A percentile compares a stretch with the other conserved stretches of the same genome.
Evolutionary conservation across 2,329 filamentous ascomycete genomes (phyloP).

Genomic region (Cercospora nicotianae): DNA sequence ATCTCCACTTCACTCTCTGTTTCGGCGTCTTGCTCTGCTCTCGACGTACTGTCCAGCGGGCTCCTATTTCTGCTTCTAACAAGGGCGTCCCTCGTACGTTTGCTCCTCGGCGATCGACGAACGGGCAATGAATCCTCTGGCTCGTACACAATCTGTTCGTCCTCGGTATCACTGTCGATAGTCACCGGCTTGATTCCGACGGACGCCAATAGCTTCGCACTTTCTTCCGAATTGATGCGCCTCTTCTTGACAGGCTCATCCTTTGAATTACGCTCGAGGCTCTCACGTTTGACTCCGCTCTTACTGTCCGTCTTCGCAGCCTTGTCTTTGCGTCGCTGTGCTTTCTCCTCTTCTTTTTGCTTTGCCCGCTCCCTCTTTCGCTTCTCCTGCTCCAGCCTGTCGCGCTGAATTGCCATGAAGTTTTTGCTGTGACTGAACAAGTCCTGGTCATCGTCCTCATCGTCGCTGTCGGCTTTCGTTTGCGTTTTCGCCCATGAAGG

Average conservation of each 20-base stretch:
- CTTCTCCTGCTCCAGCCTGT: constrained; percentile 26
- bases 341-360: constrained; percentile 33
- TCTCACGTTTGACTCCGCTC: constrained; percentile 31
- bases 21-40: constrained; percentile 16
- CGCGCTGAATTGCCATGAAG: constrained; percentile 38
- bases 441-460: constrained; percentile 32
- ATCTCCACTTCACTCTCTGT: constrained; percentile 24
- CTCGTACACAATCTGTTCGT: constrained; percentile 14
- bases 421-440: constrained; percentile 48
- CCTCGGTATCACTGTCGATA: constrained; percentile 21
- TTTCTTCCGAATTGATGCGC: constrained; percentile 33
- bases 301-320: constrained; percentile 36
- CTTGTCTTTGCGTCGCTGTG: constrained; percentile 34
- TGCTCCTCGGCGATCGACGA: constrained; percentile 19
- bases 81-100: constrained; percentile 20
- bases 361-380: constrained; percentile 40
- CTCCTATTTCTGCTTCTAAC: constrained; percentile 9
- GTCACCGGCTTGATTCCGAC: constrained; percentile 21
- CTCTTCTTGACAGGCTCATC: constrained; percentile 29
- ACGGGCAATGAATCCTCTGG: constrained; percentile 10
- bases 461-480: constrained; percentile 10
- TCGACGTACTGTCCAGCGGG: not conserved
- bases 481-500: constrained; percentile 33
- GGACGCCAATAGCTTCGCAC: constrained; percentile 26
- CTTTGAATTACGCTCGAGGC: constrained; percentile 26